Percentiles rank a stretch among this genome's conserved stretches.
These are phyloP conservation scores for Microbotryum intermedium DNA, from an alignment of 1,284 basidiomycete genomes.

Conservation along the genomic window DNA sequence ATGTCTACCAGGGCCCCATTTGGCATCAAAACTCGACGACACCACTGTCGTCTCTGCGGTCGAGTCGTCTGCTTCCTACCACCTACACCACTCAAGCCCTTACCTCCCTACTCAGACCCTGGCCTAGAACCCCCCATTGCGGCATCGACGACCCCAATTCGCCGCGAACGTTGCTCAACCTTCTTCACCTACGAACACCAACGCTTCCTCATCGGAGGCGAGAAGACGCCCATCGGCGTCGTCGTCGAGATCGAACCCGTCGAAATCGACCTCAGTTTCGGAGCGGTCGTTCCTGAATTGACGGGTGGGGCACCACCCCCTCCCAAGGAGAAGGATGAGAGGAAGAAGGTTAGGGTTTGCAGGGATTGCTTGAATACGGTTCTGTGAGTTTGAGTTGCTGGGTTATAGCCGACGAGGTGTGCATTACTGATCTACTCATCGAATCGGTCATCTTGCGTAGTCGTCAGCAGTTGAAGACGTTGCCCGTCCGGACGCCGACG, in stretches of 20 bases:
- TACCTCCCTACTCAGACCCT: conserved; percentile 38
- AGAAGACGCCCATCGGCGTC: conserved; percentile 13
- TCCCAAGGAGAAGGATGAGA: conserved; percentile 19
- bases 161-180: conserved; percentile 38
- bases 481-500: conserved; percentile 23
- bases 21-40: conserved; percentile 83
- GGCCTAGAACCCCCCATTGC: conserved; percentile 39
- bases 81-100: conserved; percentile 37
- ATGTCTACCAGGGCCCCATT: conserved; percentile 56
- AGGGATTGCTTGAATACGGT: conserved; percentile 34
- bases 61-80: conserved; percentile 86
- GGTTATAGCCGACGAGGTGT: background rate
- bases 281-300: conserved; percentile 1
- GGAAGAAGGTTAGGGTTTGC: conserved; percentile 35
- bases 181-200: conserved; percentile 33
- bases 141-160: conserved; percentile 5
- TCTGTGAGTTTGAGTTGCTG: conserved; percentile 26
- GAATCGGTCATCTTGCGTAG: background rate
- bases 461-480: conserved; percentile 27
- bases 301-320: no score
- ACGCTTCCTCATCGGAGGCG: conserved; percentile 1
- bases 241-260: conserved; percentile 25
- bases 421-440: background rate
- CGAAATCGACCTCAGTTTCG: conserved; percentile 18
- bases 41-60: conserved; percentile 92